phyloP scores from a whole-genome alignment of 1,284 basidiomycete genomes.

The Tilletia horrida region DNA sequence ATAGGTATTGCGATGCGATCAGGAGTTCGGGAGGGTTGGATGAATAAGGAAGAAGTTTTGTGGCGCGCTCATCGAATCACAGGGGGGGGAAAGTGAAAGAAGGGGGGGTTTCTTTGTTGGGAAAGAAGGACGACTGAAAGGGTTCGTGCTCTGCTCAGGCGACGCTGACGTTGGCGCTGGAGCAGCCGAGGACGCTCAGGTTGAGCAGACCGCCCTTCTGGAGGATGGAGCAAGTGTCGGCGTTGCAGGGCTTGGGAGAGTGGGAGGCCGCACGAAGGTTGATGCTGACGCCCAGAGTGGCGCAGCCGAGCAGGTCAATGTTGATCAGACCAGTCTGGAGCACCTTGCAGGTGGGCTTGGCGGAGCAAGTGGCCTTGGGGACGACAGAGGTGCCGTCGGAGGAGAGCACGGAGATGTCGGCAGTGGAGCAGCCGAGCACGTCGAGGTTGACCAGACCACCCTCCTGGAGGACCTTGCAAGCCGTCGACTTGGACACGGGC shows the following conservation, averaged over 20 bases:
- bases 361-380: not conserved
- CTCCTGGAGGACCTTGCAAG: slow-evolving; percentile 8
- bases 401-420: not conserved
- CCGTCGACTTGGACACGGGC: slow-evolving; percentile 6
- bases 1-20: no score
- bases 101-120: no score
- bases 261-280: not conserved
- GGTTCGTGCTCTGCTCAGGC: no score
- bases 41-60: no score
- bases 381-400: not conserved
- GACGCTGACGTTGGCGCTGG: not conserved
- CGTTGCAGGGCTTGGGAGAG: not conserved
- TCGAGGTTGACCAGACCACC: slow-evolving; percentile 13
- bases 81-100: no score
- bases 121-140: no score
- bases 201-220: slow-evolving; percentile 1
- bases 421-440: slow-evolving; percentile 3
- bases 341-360: not conserved
- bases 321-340: slow-evolving; percentile 14
- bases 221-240: not conserved
- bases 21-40: no score
- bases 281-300: not conserved
- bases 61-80: no score
- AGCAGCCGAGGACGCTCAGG: not conserved
- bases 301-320: slow-evolving; percentile 8